These are phyloP conservation scores for Apocynum venetum DNA, from an alignment of 257 asterid genomes.

Conservation along the genomic window DNA sequence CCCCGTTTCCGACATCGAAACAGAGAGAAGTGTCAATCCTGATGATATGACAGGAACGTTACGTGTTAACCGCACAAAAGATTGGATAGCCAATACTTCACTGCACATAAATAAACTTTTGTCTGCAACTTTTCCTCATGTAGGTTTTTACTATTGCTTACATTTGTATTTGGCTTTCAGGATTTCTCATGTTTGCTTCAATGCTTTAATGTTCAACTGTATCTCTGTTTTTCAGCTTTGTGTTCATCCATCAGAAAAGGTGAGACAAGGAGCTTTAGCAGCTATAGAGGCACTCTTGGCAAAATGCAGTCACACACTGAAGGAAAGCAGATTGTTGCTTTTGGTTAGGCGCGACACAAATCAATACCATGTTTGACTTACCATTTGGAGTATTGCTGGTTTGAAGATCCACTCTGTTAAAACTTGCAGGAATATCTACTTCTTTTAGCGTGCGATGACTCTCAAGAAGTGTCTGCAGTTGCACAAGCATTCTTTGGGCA, in stretches of 20 bases:
- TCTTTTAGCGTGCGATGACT: conserved; percentile 75
- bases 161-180: not conserved
- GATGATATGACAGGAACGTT: conserved; percentile 38
- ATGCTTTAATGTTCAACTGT: not conserved
- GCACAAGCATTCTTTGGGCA: conserved; percentile 51
- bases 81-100: conserved; percentile 66
- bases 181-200: not conserved
- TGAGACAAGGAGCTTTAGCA: conserved; percentile 60
- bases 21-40: conserved; percentile 23
- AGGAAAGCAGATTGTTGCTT: conserved; percentile 79
- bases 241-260: conserved; percentile 72
- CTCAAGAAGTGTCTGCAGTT: conserved; percentile 65
- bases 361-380: conserved; percentile 14
- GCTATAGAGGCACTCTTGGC: conserved; percentile 57
- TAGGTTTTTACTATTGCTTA: conserved; percentile 36
- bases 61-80: conserved; percentile 64
- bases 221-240: conserved; percentile 55
- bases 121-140: conserved; percentile 84
- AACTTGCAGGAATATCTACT: conserved; percentile 70
- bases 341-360: conserved; percentile 62
- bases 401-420: conserved; percentile 15
- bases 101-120: conserved; percentile 68
- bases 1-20: conserved; percentile 25
- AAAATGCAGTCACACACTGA: conserved; percentile 61
- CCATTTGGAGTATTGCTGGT: not conserved